phyloP scores from a whole-genome alignment of 768 basidiomycete genomes.

The Plicaturopsis crispa region DNA sequence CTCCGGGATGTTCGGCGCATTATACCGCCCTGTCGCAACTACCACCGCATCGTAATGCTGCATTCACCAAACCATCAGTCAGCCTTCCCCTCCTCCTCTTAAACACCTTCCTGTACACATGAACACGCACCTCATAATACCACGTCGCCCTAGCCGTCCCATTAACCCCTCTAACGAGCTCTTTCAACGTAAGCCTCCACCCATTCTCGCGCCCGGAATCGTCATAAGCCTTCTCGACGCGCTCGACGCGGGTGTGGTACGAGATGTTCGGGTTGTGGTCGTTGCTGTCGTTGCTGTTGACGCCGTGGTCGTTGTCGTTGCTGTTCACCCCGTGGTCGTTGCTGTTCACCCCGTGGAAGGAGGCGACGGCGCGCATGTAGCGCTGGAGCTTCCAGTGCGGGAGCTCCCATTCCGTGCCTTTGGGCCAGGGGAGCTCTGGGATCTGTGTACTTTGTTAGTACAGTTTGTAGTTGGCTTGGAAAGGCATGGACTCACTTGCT shows the following conservation, averaged over 20 bases:
- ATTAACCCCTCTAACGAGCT: not conserved
- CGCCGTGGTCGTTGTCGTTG: conserved; percentile 25
- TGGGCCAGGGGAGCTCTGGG: conserved; percentile 5
- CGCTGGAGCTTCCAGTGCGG: conserved; percentile 6
- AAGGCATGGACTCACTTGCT: conserved; percentile 8
- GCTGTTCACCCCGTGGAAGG: conserved; percentile 14
- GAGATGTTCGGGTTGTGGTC: conserved; percentile 14
- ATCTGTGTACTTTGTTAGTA: conserved; percentile 1
- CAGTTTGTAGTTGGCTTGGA: not conserved
- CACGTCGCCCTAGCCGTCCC: not conserved
- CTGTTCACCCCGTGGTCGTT: conserved; percentile 15
- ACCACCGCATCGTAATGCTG: conserved; percentile 15
- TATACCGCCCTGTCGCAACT: conserved; percentile 12
- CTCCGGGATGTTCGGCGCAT: conserved; percentile 11
- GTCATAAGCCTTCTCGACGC: conserved; percentile 17
- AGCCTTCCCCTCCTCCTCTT: not conserved
- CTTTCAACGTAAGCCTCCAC: conserved; percentile 10
- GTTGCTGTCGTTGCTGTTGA: conserved; percentile 6
- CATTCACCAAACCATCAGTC: not conserved
- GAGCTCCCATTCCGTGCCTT: conserved; percentile 5
- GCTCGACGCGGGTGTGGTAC: conserved; percentile 27
- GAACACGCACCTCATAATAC: not conserved
- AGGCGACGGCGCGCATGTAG: conserved; percentile 20
- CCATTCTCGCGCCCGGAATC: conserved; percentile 9
- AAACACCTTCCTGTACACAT: not conserved